A percentile compares a stretch with the other conserved stretches of the same genome.
phyloP scores from a whole-genome alignment of 2,329 filamentous ascomycete species.

The Trichoderma harzianum region DNA sequence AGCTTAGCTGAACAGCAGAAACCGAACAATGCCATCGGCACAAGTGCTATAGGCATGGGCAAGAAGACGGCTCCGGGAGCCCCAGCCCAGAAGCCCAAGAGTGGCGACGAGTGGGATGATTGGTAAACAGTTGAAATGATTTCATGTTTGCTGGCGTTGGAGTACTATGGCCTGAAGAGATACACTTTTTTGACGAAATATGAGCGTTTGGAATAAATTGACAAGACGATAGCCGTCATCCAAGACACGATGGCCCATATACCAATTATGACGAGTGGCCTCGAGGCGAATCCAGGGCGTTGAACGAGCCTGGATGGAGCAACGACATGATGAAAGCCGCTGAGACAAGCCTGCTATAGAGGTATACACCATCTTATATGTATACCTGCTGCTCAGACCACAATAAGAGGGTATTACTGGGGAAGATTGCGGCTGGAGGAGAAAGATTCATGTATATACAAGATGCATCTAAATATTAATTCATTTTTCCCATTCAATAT shows the following conservation, averaged over 20 bases:
- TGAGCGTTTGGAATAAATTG: constrained; percentile 27
- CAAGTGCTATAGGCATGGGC: constrained; percentile 57
- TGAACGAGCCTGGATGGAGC: not conserved
- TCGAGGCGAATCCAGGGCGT: not conserved
- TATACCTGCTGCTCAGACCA: not conserved
- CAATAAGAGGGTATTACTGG: not conserved
- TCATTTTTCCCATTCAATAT: not conserved
- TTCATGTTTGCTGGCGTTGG: constrained; percentile 13
- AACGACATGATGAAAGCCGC: not conserved
- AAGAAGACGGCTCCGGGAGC: constrained; percentile 34
- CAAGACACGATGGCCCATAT: not conserved
- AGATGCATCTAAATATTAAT: not conserved
- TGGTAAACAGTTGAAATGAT: constrained; percentile 47
- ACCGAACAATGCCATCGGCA: constrained; percentile 52
- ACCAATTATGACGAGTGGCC: constrained; percentile 6
- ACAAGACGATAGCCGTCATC: constrained; percentile 4
- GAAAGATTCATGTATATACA: constrained; percentile 24
- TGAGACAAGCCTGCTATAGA: not conserved
- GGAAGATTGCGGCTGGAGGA: not conserved
- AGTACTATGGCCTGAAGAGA: constrained; percentile 24
- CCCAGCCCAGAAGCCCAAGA: constrained; percentile 40
- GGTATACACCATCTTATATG: not conserved
- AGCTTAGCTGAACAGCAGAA: constrained; percentile 58
- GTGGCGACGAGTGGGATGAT: constrained; percentile 61
- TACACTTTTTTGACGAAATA: constrained; percentile 16